Conservation (phyloP, 2,329 filamentous ascomycete species). For the Septoria linicola region DNA sequence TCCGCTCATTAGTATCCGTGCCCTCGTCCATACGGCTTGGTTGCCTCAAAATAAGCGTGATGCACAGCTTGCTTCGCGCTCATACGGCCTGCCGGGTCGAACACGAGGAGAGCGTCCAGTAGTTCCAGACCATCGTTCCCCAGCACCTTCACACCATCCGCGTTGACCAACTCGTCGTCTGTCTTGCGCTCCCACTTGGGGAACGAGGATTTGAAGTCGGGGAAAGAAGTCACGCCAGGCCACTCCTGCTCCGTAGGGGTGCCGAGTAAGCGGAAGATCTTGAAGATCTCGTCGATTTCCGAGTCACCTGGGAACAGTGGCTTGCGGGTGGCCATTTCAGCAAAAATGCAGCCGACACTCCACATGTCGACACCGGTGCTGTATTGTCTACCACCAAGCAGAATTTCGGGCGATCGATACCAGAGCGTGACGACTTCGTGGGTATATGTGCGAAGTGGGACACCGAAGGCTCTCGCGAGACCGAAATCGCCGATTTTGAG, state of each 20-base stretch:
- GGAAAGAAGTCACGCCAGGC: conserved; percentile 92
- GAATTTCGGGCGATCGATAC: conserved; percentile 88
- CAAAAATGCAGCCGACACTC: conserved; percentile 92
- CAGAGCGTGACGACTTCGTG: conserved; percentile 93
- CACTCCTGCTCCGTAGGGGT: conserved; percentile 79
- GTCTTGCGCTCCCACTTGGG: conserved; percentile 82
- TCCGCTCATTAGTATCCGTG: conserved; percentile 2
- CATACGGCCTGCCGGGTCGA: conserved; percentile 81
- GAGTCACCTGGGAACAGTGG: conserved; percentile 90
- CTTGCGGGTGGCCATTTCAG: conserved; percentile 93
- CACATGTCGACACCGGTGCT: conserved; percentile 95
- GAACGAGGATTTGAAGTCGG: conserved; percentile 89
- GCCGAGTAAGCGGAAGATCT: conserved; percentile 80
- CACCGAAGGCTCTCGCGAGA: conserved; percentile 84
- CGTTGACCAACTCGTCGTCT: conserved; percentile 64
- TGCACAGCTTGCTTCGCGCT: conserved; percentile 84
- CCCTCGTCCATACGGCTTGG: conserved; percentile 7
- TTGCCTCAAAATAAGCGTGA: conserved; percentile 70
- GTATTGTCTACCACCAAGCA: conserved; percentile 87
- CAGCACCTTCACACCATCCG: conserved; percentile 51
- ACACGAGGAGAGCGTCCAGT: conserved; percentile 71
- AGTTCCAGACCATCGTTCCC: conserved; percentile 71
- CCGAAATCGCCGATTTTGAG: conserved; percentile 90
- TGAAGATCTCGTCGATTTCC: conserved; percentile 92
- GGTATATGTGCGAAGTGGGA: conserved; percentile 86